Base-by-base conservation (phyloP, 176 grass and related monocot species). In the Cocos nucifera region DNA sequence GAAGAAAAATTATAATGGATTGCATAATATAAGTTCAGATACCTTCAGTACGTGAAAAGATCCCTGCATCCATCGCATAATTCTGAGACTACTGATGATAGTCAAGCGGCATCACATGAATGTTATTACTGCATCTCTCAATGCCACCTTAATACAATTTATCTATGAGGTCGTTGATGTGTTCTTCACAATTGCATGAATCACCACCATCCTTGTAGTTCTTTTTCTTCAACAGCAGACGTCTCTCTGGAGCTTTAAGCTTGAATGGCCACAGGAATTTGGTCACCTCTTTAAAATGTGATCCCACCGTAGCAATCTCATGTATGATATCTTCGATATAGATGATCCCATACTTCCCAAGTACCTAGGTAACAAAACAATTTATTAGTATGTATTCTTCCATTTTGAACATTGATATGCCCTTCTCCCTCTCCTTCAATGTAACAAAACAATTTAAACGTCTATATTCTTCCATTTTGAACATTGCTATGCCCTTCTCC, bases 211-310 rank as follows among this genome's bases (percentile, higher is more conserved):
- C 74, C 71, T 90, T 86, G 76, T 60, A 86, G 10, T 73, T 69
- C 21, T 71, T 90, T 65, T 74, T 79, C 76, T 90, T 90, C 82
- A 85, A 67, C 49, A 63, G 78, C 12, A 90, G 60, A 59, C 75
- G 63, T 50, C 87, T 76, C 61, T 90, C 87, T 12, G 87, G 87
- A 15, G 78, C 82, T 54, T 90, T 90, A 56, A 90, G 87, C 56
- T 62, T 90, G 22, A 90, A 61, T 5, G 87, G 82, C 79, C 75
- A 76, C 52, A 90, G 72, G 61, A 90, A 90, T 15, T 1, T 66
- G 1, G 68, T 25, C 16, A 74, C 79, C 56, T 90, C 72, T 18
- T 32, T 75, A 15, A 90, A 86, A 83, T 90, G 87, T 0, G 76
- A 70, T 12, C 87, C 87, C 1, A 90, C 75, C 0, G 64, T 86